phyloP scores from a whole-genome alignment of 2,329 filamentous ascomycete species.

The Cercospora berteroae region DNA sequence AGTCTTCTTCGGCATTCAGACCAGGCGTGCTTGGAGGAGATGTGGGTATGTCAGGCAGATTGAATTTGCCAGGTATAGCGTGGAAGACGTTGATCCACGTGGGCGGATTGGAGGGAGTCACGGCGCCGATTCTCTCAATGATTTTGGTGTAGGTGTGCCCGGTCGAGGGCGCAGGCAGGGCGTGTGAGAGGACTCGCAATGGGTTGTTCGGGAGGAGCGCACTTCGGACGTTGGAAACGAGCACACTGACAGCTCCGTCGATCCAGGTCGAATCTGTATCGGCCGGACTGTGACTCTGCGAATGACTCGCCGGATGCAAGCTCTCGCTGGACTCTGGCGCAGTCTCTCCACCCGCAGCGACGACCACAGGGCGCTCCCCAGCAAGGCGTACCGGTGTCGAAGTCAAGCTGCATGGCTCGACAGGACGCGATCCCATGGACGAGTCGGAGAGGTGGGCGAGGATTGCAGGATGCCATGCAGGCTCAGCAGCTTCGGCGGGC shows the following conservation, averaged over 20 bases:
- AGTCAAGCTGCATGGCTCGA: constrained; percentile 35
- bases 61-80: constrained; percentile 62
- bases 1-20: constrained; percentile 53
- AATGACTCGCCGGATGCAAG: constrained; percentile 4
- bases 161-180: constrained; percentile 55
- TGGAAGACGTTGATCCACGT: constrained; percentile 65
- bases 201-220: constrained; percentile 40
- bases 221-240: constrained; percentile 39
- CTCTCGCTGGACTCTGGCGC: background rate
- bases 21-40: constrained; percentile 62
- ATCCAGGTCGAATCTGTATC: constrained; percentile 27
- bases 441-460: constrained; percentile 39
- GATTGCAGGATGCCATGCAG: constrained; percentile 40
- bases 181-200: constrained; percentile 60
- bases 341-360: background rate
- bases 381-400: background rate
- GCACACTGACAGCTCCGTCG: constrained; percentile 29
- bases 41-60: constrained; percentile 59
- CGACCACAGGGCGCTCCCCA: background rate
- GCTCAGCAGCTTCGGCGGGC: constrained; percentile 42
- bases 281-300: background rate
- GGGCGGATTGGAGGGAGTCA: constrained; percentile 50
- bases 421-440: constrained; percentile 42
- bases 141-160: constrained; percentile 55
- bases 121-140: constrained; percentile 55